A percentile compares a stretch with the other conserved stretches of the same genome.
Conservation (phyloP, 805 yeast species). For the Candida taoyuanica region DNA sequence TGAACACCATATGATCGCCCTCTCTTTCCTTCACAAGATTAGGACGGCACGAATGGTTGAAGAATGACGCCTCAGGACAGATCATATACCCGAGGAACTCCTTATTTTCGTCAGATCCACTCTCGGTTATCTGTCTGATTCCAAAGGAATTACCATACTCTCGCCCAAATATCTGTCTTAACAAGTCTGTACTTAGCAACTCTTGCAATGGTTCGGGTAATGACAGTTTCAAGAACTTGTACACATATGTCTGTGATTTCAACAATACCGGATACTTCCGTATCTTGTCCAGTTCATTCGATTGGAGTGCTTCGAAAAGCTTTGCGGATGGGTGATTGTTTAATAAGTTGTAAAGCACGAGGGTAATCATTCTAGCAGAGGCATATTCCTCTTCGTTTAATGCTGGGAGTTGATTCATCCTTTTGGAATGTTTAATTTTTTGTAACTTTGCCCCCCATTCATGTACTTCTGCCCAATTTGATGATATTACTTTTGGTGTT, state of each 20-base stretch:
- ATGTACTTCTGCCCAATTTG: slow-evolving; percentile 36
- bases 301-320: slow-evolving; percentile 41
- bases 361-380: slow-evolving; percentile 45
- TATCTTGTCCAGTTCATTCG: slow-evolving; percentile 46
- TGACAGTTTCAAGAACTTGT: slow-evolving; percentile 40
- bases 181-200: slow-evolving; percentile 32
- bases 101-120: slow-evolving; percentile 36
- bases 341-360: slow-evolving; percentile 31
- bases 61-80: slow-evolving; percentile 59
- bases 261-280: slow-evolving; percentile 43
- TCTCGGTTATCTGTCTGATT: slow-evolving; percentile 47
- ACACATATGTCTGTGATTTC: slow-evolving; percentile 42
- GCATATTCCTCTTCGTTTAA: slow-evolving; percentile 51
- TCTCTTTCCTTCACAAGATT: slow-evolving; percentile 44
- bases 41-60: slow-evolving; percentile 65
- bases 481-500: slow-evolving; percentile 20
- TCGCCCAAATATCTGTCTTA: slow-evolving; percentile 49
- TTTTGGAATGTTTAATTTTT: slow-evolving; percentile 34
- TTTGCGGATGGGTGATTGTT: slow-evolving; percentile 14
- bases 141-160: slow-evolving; percentile 70
- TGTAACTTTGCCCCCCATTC: slow-evolving; percentile 35
- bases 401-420: slow-evolving; percentile 34
- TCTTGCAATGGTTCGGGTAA: slow-evolving; percentile 34
- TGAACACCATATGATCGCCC: slow-evolving; percentile 38
- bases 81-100: slow-evolving; percentile 59